Percentiles rank a stretch among this genome's conserved stretches.
These are phyloP conservation scores for Pseudogymnoascus sp. DNA, from an alignment of 2,329 filamentous ascomycete species.

Conservation along the genomic window DNA sequence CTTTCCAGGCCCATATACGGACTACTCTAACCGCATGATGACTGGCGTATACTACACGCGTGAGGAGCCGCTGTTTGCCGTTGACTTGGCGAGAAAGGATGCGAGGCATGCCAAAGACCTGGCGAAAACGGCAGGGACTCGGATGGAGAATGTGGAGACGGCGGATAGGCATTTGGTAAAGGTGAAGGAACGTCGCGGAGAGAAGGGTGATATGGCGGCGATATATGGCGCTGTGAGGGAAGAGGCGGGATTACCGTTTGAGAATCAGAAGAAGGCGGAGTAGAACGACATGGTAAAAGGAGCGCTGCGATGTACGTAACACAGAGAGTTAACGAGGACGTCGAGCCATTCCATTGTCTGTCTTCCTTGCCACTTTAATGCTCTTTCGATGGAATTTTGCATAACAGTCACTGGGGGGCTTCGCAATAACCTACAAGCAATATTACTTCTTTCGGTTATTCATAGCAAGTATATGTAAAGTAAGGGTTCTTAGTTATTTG, in stretches of 20 bases:
- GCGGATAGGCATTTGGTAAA: slow-evolving; percentile 60
- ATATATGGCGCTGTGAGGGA: slow-evolving; percentile 75
- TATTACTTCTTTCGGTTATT: no score
- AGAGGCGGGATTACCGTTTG: slow-evolving; percentile 67
- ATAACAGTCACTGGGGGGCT: no score
- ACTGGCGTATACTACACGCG: slow-evolving; percentile 69
- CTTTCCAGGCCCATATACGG: slow-evolving; percentile 67
- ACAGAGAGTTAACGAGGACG: no score
- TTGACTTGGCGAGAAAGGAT: slow-evolving; percentile 79
- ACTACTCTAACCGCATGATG: slow-evolving; percentile 68
- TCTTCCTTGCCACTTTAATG: no score
- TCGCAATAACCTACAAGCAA: no score
- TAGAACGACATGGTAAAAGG: not conserved
- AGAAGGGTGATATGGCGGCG: slow-evolving; percentile 68
- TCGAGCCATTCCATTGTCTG: no score
- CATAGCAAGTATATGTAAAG: no score
- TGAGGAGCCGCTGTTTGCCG: slow-evolving; percentile 72
- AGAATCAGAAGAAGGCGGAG: slow-evolving; percentile 41
- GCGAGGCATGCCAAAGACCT: slow-evolving; percentile 63
- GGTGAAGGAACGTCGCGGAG: slow-evolving; percentile 62
- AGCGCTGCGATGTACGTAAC: no score
- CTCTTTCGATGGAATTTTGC: no score
- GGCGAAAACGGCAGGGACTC: slow-evolving; percentile 54
- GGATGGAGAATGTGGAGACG: slow-evolving; percentile 57
- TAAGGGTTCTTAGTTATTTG: no score